These are phyloP conservation scores for Sugiyamaella castrensis DNA, from an alignment of 1,139 yeast species.

Conservation along the genomic window DNA sequence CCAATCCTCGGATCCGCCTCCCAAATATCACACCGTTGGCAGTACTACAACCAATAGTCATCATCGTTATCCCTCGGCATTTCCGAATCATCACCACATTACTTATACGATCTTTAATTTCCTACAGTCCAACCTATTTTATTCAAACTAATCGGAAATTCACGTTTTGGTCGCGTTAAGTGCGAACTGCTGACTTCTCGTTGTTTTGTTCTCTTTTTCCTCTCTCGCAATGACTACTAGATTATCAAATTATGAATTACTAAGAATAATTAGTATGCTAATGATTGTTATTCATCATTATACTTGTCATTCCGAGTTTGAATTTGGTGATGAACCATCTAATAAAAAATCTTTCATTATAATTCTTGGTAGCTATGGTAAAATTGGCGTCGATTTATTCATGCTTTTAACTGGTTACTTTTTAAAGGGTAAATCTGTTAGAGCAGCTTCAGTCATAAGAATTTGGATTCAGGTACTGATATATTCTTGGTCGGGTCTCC, in stretches of 20 bases:
- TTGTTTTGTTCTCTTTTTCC: too few relatives aligned
- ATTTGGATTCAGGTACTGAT: constrained; percentile 13
- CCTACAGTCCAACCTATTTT: too few relatives aligned
- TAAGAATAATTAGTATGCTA: constrained; percentile 13
- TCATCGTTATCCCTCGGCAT: too few relatives aligned
- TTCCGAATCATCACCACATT: too few relatives aligned
- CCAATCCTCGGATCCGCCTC: too few relatives aligned
- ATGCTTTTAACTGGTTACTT: constrained; percentile 13
- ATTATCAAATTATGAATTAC: constrained; percentile 13
- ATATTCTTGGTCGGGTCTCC: constrained; percentile 5
- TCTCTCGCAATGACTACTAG: too few relatives aligned
- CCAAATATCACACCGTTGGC: too few relatives aligned
- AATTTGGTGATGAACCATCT: neutral
- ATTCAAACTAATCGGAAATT: too few relatives aligned
- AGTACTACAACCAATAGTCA: too few relatives aligned
- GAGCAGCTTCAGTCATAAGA: constrained; percentile 1
- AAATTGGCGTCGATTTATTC: constrained; percentile 12
- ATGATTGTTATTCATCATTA: constrained; percentile 11
- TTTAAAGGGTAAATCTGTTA: constrained; percentile 4
- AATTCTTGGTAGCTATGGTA: constrained; percentile 5
- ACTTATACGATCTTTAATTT: too few relatives aligned
- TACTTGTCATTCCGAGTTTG: neutral
- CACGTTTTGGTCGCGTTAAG: too few relatives aligned
- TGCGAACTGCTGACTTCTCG: too few relatives aligned
- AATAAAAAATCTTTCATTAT: neutral